Conservation (phyloP, 2,329 filamentous ascomycete genomes). For the Fusarium succisae region DNA sequence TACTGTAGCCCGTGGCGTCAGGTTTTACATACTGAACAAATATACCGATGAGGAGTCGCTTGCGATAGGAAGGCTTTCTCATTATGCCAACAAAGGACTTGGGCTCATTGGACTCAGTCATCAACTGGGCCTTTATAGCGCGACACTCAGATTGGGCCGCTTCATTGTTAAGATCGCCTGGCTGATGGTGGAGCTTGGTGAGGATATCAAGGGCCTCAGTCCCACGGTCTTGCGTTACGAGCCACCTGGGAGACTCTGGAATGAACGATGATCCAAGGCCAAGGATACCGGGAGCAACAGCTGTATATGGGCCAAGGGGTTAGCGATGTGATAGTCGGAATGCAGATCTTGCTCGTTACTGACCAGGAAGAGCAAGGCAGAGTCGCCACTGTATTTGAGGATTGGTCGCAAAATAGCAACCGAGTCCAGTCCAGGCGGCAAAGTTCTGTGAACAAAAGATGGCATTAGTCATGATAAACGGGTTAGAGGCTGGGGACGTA, state of each 20-base stretch:
- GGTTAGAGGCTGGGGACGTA: rapidly evolving
- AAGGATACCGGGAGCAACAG: neutral
- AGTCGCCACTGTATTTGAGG: neutral
- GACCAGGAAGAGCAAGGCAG: neutral
- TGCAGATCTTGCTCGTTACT: neutral
- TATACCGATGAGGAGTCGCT: neutral
- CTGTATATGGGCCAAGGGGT: neutral
- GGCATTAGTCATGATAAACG: neutral
- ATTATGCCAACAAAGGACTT: neutral
- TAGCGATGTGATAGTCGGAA: neutral
- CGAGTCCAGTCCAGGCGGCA: neutral
- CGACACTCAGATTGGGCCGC: neutral
- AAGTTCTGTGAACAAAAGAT: neutral
- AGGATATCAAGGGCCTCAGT: neutral
- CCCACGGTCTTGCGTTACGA: neutral
- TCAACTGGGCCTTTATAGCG: neutral
- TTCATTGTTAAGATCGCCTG: neutral
- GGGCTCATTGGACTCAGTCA: neutral
- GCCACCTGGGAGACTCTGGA: neutral
- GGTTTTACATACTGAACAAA: neutral
- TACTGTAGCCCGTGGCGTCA: neutral
- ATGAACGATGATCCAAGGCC: neutral
- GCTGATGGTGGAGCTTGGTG: neutral
- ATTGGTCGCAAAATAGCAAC: neutral
- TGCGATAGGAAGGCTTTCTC: neutral